Conservation (phyloP, 2,329 filamentous ascomycete species). For the Tolypocladium album region DNA sequence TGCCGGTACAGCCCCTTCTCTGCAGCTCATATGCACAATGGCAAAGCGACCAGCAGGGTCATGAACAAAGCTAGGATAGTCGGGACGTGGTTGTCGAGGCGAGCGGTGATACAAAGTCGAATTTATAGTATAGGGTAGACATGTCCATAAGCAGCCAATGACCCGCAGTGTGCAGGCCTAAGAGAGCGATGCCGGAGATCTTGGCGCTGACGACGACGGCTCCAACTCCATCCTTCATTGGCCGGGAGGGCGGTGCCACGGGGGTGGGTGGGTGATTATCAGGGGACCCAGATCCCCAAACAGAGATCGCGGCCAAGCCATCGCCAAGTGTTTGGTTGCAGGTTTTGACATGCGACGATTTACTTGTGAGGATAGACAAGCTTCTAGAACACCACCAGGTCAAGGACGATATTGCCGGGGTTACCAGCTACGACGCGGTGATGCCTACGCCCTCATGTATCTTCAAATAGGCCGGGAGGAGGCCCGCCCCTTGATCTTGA, state of each 20-base stretch:
- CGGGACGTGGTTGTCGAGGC: no score
- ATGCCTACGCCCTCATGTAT: not conserved
- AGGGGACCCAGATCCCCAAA: not conserved
- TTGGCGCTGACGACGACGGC: not conserved
- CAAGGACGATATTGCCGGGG: no score
- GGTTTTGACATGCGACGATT: not conserved
- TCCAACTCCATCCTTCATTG: not conserved
- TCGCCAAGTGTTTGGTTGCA: not conserved
- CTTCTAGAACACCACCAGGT: not conserved
- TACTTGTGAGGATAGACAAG: not conserved
- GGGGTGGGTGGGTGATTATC: not conserved
- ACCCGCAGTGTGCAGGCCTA: not conserved
- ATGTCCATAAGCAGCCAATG: not conserved
- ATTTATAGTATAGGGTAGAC: not conserved
- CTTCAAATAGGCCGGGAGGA: not conserved
- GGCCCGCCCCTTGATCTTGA: not conserved
- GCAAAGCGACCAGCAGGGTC: no score
- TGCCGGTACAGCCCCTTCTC: no score
- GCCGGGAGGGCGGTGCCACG: not conserved
- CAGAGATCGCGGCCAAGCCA: not conserved
- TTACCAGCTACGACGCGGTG: not conserved
- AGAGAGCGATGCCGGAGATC: not conserved
- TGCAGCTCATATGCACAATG: no score
- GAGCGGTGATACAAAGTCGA: no score
- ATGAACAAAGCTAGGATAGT: no score